Percentiles rank a stretch among this genome's conserved stretches.
Evolutionary conservation across 192 early-diverging fungal genomes (phyloP).

Genomic region (Globomyces pollinis-pini): DNA sequence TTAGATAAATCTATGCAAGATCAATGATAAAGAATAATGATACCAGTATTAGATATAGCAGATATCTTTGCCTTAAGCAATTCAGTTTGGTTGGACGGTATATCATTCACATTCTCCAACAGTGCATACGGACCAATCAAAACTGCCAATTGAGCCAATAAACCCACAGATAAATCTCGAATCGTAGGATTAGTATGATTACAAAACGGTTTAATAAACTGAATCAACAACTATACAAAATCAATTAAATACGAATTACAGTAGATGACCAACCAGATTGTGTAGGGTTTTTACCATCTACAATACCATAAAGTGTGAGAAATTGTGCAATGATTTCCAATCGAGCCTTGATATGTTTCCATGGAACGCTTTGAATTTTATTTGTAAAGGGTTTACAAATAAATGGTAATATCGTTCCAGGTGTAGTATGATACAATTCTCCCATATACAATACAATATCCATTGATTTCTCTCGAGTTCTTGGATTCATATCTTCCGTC

Average conservation of each 20-base stretch:
- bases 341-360: conserved; percentile 44
- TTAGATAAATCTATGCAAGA: too few relatives aligned
- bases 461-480: conserved; percentile 35
- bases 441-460: conserved; percentile 43
- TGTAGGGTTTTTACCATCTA: conserved; percentile 2
- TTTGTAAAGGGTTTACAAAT: conserved; percentile 37
- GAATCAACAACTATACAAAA: not conserved
- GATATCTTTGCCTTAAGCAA: conserved; percentile 12
- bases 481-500: conserved; percentile 48
- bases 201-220: conserved; percentile 46
- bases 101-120: conserved; percentile 19
- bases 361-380: conserved; percentile 24
- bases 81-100: conserved; percentile 3
- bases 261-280: conserved; percentile 16
- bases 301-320: conserved; percentile 3
- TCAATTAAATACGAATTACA: too few relatives aligned
- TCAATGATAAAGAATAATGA: too few relatives aligned
- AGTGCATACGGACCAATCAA: conserved; percentile 8
- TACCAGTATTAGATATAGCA: too few relatives aligned
- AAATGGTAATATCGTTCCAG: conserved; percentile 44
- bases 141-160: conserved; percentile 32
- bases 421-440: conserved; percentile 37
- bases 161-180: conserved; percentile 44
- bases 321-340: conserved; percentile 25
- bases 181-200: conserved; percentile 55